Evolutionary conservation across 371 early-diverging fungal genomes (phyloP).

Genomic region (Polyrhizophydium stewartii): DNA sequence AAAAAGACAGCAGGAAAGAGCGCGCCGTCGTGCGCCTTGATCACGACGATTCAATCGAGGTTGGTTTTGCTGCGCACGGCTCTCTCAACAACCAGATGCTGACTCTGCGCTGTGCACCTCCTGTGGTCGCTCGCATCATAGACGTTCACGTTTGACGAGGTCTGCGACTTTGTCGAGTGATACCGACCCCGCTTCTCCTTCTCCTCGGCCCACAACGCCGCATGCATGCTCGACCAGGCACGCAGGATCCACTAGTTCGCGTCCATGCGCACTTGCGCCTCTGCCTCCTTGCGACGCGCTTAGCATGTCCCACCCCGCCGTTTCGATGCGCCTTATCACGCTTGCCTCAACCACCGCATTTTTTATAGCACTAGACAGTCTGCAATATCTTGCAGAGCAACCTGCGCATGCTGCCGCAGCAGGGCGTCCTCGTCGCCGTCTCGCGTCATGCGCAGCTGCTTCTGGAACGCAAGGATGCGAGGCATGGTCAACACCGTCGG

Average conservation of each 20-base stretch:
- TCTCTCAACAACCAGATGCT: background rate
- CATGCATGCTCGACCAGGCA: too few relatives aligned
- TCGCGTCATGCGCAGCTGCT: slow-evolving; percentile 57
- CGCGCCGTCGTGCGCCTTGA: slow-evolving; percentile 20
- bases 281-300: too few relatives aligned
- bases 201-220: too few relatives aligned
- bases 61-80: background rate
- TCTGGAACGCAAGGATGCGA: slow-evolving; percentile 51
- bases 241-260: too few relatives aligned
- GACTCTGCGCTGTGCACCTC: background rate
- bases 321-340: background rate
- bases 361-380: background rate
- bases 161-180: slow-evolving; percentile 1
- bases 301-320: too few relatives aligned
- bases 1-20: slow-evolving; percentile 12
- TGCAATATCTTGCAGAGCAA: slow-evolving; percentile 58
- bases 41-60: slow-evolving; percentile 13
- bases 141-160: background rate
- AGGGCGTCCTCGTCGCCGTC: slow-evolving; percentile 63
- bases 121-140: background rate
- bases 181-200: too few relatives aligned
- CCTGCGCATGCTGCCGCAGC: slow-evolving; percentile 59
- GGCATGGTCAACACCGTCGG: slow-evolving; percentile 54
- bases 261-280: too few relatives aligned
- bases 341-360: too few relatives aligned